Evolutionary conservation across 1,284 basidiomycete genomes (phyloP), one percentile per base, ranked within the genome.

Genomic region (Trametes polyzona): DNA sequence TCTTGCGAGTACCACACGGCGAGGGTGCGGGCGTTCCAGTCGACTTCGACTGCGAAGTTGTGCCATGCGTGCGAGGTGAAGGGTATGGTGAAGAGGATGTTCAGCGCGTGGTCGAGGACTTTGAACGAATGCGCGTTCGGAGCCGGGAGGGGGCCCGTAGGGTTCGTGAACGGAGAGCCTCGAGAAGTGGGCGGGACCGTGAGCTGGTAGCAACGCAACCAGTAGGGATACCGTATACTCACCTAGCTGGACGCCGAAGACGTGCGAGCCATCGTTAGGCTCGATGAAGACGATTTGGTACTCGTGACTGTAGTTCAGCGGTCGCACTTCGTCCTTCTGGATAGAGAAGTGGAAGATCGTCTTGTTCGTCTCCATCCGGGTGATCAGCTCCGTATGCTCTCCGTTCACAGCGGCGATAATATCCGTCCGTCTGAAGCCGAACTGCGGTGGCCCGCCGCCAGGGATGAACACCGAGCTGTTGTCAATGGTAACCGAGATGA

Each of bases 281-380:
- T 86, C 83, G 55, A 85, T 82, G 66, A 81, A 85, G n/a, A 85
- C 81, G 52, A 82, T 73, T 64, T 86, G 83, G 61, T 86, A 84
- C 66, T 87, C 84, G 59, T 86, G 83, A 12, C 64, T 76, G 54
- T 75, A 76, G 62, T 84, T 84, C 63, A 86, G 66, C 10, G 78
- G 78, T 12, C 65, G 68, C 16, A 47, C 48, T n/a, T 73, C 66
- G 64, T 87, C 79, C 41, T 69, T 62, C 53, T 77, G 74, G 61
- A 86, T 74, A 3, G 81, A 83, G 59, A 85, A 83, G 64, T 85
- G 82, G 68, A 84, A 83, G 23, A 75, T 77, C 0, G 79, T 81
- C 11, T 73, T 74, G 16, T 76, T 76, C 4, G 67, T 67, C 57
- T 84, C 81, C 57, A 81, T 74, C 27, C 69, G 58, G 8, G 68